Evolutionary conservation across 139 green algal species (phyloP), one percentile per base, ranked within the genome.

Genomic region (Picochlorum sp.): DNA sequence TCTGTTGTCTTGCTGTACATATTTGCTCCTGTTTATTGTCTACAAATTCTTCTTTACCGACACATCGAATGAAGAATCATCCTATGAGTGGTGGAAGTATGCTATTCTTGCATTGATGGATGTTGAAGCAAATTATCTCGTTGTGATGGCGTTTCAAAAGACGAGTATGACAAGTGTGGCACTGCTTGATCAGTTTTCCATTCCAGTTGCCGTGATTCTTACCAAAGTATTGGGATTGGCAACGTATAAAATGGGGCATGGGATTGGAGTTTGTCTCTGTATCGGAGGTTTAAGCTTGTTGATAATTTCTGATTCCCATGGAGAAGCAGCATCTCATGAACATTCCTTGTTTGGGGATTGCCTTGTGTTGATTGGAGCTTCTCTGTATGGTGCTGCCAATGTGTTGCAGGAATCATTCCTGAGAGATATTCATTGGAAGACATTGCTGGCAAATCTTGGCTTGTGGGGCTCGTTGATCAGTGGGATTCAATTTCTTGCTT

Each of bases 111-210:
- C 84, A 0, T 21, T 86, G 8, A 49, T 94, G 26, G 87, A 94
- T 61, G 80, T 90, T 15, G 74, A 92, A 63, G 87, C 69, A 1
- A 94, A 94, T 72, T 83, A 70, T 44, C 41, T 49, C 2, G 16
- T 78, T 18, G 71, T 78, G 7, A 11, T 46, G 21, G 49, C 47
- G 6, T 58, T 61, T 24, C 20, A 23, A 47, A 49, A 52, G n/a
- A 45, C 62, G 21, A 49, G n/a, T 15, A 13, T 60, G 13, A 60
- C 62, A 0, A 47, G 13, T 21, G 23, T 95, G 4, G 86, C 77
- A 0, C 72, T 95, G 8, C 80, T 95, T 2, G 86, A 95, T 72
- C 88, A 70, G 67, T 86, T 80, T 56, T 83, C 87, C 28, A 86
- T 95, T 34, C 89, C 89, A 10, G 74, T 66, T 15, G 76, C 59